A percentile compares a stretch with the other conserved stretches of the same genome.
phyloP scores from a whole-genome alignment of 2,329 filamentous ascomycete genomes.

The Phyllosticta capitalensis region DNA sequence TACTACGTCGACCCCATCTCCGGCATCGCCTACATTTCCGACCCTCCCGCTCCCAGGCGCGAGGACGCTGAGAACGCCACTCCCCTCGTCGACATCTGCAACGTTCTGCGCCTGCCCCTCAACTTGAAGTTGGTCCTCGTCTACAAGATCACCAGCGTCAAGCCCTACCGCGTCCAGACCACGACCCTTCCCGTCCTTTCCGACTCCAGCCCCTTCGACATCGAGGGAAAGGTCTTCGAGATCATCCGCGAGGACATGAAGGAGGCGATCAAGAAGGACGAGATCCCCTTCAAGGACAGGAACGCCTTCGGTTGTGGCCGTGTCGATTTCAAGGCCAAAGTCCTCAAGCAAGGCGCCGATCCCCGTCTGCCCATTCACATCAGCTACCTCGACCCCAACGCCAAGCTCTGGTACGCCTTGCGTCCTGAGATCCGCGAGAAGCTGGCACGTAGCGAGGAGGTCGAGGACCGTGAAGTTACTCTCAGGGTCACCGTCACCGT shows the following conservation, averaged over 20 bases:
- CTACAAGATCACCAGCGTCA: neutral
- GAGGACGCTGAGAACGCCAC: neutral
- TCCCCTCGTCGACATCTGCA: neutral
- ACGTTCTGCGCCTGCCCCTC: neutral
- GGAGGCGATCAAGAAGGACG: neutral
- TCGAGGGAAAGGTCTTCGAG: neutral
- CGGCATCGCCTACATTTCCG: neutral
- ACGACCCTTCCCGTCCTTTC: neutral
- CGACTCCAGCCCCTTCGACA: neutral
- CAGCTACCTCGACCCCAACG: neutral
- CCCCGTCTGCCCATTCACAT: neutral
- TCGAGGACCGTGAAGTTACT: neutral
- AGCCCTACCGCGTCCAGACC: neutral
- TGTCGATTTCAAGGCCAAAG: neutral
- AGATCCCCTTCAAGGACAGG: neutral
- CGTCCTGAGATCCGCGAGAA: neutral
- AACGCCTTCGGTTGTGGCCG: neutral
- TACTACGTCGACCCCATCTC: neutral
- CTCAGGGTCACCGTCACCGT: neutral
- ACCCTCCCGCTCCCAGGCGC: neutral
- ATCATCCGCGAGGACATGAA: neutral
- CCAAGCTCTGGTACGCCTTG: neutral
- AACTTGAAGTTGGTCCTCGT: neutral
- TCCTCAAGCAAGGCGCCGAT: neutral
- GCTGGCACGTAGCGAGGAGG: neutral